Base-by-base conservation (phyloP, 2,329 filamentous ascomycete genomes). In the Microdochium trichocladiopsis region DNA sequence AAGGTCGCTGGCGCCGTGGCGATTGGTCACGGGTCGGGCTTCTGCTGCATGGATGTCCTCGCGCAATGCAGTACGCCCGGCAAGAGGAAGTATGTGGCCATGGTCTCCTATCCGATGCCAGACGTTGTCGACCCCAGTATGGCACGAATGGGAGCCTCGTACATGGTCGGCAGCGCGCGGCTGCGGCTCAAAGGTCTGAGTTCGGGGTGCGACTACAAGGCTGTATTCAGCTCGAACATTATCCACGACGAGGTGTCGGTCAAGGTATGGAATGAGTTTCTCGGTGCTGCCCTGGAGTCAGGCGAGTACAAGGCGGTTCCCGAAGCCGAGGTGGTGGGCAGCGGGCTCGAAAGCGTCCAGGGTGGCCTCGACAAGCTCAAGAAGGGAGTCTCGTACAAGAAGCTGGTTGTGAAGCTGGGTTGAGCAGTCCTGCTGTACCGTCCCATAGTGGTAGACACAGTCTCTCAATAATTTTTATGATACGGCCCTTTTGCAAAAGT, bases 291-390 rank as follows among this genome's bases (percentile, higher is more conserved):
- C 9, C 58, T 77, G 43, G 63, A 57, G 16, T 51, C 55, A 1
- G 69, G 69, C 2, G 60, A 59, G 2, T 72, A 69, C 51, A 61
- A 64, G 12, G 61, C 70, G 4, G 67, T 68, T 36, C 73, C 74
- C 1, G 61, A 68, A 37, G 65, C 72, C 1, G 45, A 63, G 23
- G 57, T 76, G 37, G 64, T 71, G 1, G 70, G 72, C 3, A 62
- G 69, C 3, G 74, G 74, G 10, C 55, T 77, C 18, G 70, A 70
- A 48, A 66, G 60, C 36, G 60, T 76, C 2, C 71, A 77, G 51
- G 66, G 63, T 6, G 74, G 64, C 1, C 52, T 76, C 25, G 66
- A 74, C 57, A 25, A 65, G 1, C 56, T 69, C 3, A 63, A 55
- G 41, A 63, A 67, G 48, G 71, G 72, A 2, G 68, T 75, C 2